Evolutionary conservation across 1,284 basidiomycete genomes (phyloP).

Genomic region (Ganoderma leucocontextum): DNA sequence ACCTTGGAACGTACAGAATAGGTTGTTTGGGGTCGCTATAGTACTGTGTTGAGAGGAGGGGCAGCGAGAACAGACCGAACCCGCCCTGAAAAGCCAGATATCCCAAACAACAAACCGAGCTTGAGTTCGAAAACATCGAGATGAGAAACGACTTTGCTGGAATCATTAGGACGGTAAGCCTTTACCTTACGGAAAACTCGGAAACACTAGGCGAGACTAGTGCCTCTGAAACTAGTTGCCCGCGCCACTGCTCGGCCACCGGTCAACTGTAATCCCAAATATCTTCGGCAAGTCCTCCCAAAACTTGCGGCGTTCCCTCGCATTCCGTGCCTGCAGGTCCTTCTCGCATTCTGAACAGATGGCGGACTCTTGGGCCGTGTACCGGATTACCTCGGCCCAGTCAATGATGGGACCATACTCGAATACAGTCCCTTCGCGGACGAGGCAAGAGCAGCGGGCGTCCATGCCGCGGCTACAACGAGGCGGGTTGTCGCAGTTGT

Average conservation of each 20-base stretch:
- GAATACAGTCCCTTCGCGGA: not conserved
- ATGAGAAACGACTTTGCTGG: not conserved
- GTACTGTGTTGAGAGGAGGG: too few species aligned
- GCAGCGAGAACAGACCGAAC: too few species aligned
- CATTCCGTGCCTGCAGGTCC: not conserved
- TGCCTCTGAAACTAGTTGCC: not conserved
- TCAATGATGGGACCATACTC: not conserved
- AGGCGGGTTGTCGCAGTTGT: not conserved
- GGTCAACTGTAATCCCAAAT: not conserved
- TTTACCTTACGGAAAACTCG: not conserved
- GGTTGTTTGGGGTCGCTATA: too few species aligned
- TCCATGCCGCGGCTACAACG: not conserved
- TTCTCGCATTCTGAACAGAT: not conserved
- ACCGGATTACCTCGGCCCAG: not conserved
- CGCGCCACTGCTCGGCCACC: not conserved
- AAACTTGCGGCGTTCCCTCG: not conserved
- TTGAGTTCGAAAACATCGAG: too few species aligned
- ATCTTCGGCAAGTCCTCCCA: constrained; percentile 1
- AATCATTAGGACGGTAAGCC: not conserved
- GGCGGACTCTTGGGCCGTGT: too few species aligned
- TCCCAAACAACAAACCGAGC: too few species aligned
- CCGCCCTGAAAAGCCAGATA: too few species aligned
- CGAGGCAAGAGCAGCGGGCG: not conserved
- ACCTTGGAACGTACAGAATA: too few species aligned
- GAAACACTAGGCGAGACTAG: not conserved